A percentile compares a stretch with the other conserved stretches of the same genome.
Evolutionary conservation across 768 basidiomycete genomes (phyloP).

Genomic region (Podaxis rugospora): DNA sequence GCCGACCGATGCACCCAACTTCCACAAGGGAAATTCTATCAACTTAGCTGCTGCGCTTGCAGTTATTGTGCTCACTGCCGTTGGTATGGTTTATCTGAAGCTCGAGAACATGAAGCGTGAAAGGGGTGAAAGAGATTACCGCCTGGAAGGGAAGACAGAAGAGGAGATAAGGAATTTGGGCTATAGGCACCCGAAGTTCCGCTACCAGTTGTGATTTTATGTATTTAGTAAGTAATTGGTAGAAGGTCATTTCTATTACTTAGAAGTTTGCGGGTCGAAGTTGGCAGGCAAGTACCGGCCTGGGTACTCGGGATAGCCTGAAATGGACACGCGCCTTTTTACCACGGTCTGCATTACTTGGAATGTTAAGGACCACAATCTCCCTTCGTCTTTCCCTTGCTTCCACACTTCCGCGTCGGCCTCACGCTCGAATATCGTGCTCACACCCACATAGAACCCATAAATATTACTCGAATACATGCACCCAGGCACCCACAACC

Average conservation of each 20-base stretch:
- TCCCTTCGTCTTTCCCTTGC: background rate
- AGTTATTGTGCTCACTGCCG: constrained; percentile 20
- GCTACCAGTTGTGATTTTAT: constrained; percentile 31
- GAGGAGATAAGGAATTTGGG: constrained; percentile 37
- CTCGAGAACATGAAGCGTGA: constrained; percentile 40
- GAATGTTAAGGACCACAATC: background rate
- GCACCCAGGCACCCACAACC: background rate
- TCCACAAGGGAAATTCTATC: constrained; percentile 41
- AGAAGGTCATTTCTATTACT: background rate
- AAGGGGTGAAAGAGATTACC: constrained; percentile 36
- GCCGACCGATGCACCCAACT: constrained; percentile 40
- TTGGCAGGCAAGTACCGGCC: background rate
- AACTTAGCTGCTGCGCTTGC: constrained; percentile 36
- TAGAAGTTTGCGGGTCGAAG: background rate
- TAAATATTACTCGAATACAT: background rate
- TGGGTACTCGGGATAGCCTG: background rate
- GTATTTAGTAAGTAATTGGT: background rate
- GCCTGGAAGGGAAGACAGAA: constrained; percentile 32
- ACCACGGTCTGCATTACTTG: background rate
- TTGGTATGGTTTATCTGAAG: constrained; percentile 31
- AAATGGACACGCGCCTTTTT: background rate
- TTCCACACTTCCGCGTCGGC: background rate
- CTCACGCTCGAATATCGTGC: background rate
- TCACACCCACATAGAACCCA: no score
- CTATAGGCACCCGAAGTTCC: constrained; percentile 40